Evolutionary conservation across 2,329 filamentous ascomycete species (phyloP).

Genomic region (Tolypocladium tropicale): DNA sequence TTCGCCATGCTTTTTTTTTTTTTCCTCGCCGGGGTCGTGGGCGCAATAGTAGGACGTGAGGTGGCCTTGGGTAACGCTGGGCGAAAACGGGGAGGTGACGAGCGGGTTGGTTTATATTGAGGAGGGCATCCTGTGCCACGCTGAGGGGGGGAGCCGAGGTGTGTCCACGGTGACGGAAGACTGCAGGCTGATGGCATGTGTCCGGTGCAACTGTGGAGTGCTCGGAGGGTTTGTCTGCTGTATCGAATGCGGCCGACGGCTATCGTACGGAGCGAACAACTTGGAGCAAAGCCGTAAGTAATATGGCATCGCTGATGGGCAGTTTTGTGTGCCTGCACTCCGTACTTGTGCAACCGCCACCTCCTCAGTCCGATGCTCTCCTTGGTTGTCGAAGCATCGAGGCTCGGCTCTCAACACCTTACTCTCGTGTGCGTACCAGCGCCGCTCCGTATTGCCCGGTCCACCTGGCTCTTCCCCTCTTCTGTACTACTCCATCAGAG

Average conservation of each 20-base stretch:
- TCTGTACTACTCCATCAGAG: constrained; percentile 18
- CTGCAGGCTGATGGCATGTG: constrained; percentile 2
- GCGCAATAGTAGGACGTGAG: neutral
- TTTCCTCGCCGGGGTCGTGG: neutral
- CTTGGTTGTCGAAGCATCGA: too few species aligned
- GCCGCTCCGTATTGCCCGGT: too few species aligned
- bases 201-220: neutral
- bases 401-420: neutral
- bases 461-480: constrained; percentile 1
- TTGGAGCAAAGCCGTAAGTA: neutral
- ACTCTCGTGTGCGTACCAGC: neutral
- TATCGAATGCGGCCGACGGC: too few species aligned
- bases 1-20: too few species aligned
- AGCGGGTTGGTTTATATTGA: neutral
- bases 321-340: too few species aligned
- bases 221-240: neutral
- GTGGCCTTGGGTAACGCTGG: neutral
- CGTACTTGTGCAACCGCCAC: too few species aligned
- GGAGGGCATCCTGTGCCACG: neutral
- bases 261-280: neutral
- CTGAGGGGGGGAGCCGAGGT: neutral
- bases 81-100: neutral
- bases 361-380: too few species aligned
- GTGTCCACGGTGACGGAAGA: neutral
- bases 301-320: too few species aligned